A percentile compares a stretch with the other conserved stretches of the same genome.
These are phyloP conservation scores for Coleophoma crateriformis DNA, from an alignment of 2,329 filamentous ascomycete species.

Conservation along the genomic window DNA sequence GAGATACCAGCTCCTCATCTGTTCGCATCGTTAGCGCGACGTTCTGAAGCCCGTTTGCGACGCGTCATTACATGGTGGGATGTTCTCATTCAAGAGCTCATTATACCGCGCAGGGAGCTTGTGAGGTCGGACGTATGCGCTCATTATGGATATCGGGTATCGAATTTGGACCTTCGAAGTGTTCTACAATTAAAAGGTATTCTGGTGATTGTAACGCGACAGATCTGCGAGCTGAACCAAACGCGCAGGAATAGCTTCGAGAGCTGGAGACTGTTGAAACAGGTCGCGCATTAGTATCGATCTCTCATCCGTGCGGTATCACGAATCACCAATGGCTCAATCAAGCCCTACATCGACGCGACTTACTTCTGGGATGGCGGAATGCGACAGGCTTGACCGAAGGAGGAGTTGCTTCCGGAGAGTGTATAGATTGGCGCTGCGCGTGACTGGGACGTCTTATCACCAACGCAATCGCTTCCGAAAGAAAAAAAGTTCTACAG, in stretches of 20 bases:
- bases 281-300: too few species aligned
- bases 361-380: too few species aligned
- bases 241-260: too few species aligned
- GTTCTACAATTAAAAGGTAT: too few species aligned
- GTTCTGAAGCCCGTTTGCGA: conserved; percentile 4
- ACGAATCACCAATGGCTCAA: not conserved
- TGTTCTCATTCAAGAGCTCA: conserved; percentile 58
- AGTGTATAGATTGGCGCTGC: too few species aligned
- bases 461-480: not conserved
- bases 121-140: not conserved
- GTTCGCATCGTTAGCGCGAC: conserved; percentile 8
- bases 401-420: not conserved
- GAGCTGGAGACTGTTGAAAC: too few species aligned
- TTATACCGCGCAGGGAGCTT: conserved; percentile 57
- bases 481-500: not conserved
- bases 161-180: too few species aligned
- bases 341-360: not conserved
- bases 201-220: too few species aligned
- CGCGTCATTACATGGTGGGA: conserved; percentile 54
- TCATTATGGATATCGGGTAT: not conserved
- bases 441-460: too few species aligned
- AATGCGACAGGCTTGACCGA: not conserved
- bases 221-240: too few species aligned
- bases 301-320: too few species aligned
- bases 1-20: conserved; percentile 47